Evolutionary conservation across 2,329 filamentous ascomycete genomes (phyloP).

Genomic region (Lachnellula occidentalis): DNA sequence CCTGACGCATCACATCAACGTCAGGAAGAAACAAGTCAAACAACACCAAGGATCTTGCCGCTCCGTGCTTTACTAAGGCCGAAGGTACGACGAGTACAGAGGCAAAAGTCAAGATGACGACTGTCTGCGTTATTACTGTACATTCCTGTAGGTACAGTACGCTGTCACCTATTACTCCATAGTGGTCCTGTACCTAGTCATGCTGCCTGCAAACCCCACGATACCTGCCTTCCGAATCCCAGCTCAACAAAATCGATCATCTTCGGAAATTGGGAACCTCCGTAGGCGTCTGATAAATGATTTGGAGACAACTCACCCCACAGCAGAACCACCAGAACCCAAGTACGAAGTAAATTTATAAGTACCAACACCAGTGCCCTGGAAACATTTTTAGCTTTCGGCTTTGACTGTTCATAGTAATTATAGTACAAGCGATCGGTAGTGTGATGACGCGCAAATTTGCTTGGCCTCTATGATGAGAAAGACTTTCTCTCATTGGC

Average conservation of each 20-base stretch:
- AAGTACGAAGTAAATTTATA: not conserved
- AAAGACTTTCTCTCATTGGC: not conserved
- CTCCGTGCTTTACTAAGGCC: conserved; percentile 14
- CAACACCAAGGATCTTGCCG: conserved; percentile 12
- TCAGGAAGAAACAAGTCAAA: conserved; percentile 11
- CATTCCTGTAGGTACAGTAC: not conserved
- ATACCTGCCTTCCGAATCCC: not conserved
- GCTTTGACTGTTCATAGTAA: not conserved
- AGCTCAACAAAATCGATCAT: conserved; percentile 1
- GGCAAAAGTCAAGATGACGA: not conserved
- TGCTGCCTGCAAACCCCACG: not conserved
- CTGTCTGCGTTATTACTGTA: too few species aligned
- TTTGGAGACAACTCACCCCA: conserved; percentile 4
- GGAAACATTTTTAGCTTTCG: conserved; percentile 19
- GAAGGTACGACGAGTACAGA: not conserved
- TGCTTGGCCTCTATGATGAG: not conserved
- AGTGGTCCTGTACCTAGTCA: not conserved
- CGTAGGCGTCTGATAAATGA: not conserved
- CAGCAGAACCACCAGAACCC: conserved; percentile 1
- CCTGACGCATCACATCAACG: conserved; percentile 13
- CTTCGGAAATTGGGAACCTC: not conserved
- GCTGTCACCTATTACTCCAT: not conserved
- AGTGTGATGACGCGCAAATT: conserved; percentile 7
- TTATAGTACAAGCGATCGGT: not conserved
- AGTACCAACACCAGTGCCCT: conserved; percentile 10